Conservation (phyloP, 257 asterid species). For the Fraxinus quadrangulata region DNA sequence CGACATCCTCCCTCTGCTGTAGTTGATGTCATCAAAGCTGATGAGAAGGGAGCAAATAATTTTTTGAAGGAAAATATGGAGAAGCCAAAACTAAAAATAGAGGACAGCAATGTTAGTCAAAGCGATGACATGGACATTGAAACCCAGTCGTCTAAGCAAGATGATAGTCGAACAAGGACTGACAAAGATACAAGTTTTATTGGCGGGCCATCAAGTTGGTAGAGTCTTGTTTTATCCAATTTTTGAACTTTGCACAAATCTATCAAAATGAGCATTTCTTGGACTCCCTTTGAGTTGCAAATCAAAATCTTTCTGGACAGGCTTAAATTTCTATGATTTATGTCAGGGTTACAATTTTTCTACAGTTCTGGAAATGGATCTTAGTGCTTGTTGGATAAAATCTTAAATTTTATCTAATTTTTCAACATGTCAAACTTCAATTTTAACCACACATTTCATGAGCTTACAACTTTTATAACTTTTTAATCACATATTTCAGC, state of each 20-base stretch:
- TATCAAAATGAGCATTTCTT: slow-evolving; percentile 8
- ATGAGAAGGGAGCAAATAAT: slow-evolving; percentile 31
- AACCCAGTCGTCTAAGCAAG: slow-evolving; percentile 37
- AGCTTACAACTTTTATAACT: too few species aligned
- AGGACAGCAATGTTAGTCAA: slow-evolving; percentile 37
- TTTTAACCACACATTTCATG: too few species aligned
- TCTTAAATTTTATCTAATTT: too few species aligned
- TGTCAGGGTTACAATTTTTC: neutral
- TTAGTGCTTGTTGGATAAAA: too few species aligned
- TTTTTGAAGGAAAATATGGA: slow-evolving; percentile 41
- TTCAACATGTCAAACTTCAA: too few species aligned
- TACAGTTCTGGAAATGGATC: neutral
- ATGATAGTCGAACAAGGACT: slow-evolving; percentile 42
- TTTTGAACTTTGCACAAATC: slow-evolving; percentile 14
- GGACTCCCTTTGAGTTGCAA: neutral
- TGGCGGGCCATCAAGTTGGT: slow-evolving; percentile 84
- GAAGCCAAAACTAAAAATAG: slow-evolving; percentile 38
- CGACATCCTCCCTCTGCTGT: slow-evolving; percentile 58
- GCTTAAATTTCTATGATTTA: neutral
- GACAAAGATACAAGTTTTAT: slow-evolving; percentile 41
- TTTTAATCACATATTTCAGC: too few species aligned
- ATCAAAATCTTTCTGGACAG: neutral
- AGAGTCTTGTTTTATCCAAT: slow-evolving; percentile 19
- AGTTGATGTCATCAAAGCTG: slow-evolving; percentile 38
- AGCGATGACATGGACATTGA: slow-evolving; percentile 58